phyloP scores from a whole-genome alignment of 805 yeast genomes.

The Saccharomycopsis capsularis region DNA sequence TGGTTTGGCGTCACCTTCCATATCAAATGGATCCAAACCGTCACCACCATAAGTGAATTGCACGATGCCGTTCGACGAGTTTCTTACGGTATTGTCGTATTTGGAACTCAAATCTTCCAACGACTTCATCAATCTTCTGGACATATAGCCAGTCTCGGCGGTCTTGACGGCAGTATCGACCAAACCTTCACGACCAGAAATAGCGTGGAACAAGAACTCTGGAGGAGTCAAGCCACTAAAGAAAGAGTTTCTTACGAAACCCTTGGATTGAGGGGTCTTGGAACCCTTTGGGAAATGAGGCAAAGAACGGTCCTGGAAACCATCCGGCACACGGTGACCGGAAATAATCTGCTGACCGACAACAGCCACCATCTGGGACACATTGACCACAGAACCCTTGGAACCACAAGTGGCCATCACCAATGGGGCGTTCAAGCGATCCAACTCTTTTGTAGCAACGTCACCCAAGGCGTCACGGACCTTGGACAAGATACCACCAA shows the following conservation, averaged over 20 bases:
- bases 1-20: constrained; percentile 98
- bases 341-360: constrained; percentile 98
- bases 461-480: constrained; percentile 99
- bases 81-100: constrained; percentile 91
- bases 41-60: constrained; percentile 99
- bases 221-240: constrained; percentile 93
- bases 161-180: constrained; percentile 99
- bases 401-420: constrained; percentile 99
- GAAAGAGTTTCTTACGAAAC: constrained; percentile 94
- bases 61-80: constrained; percentile 92
- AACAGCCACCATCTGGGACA: constrained; percentile 99
- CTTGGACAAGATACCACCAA: constrained; percentile 91
- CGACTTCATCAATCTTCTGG: constrained; percentile 96
- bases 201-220: constrained; percentile 95
- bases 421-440: constrained; percentile 86
- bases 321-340: constrained; percentile 99
- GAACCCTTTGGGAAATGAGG: constrained; percentile 96
- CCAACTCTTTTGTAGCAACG: constrained; percentile 89
- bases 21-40: constrained; percentile 94
- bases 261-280: constrained; percentile 95
- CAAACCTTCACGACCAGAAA: constrained; percentile 98
- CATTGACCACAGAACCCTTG: constrained; percentile 95
- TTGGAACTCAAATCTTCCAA: constrained; percentile 90
- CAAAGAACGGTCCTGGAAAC: constrained; percentile 97
- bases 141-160: constrained; percentile 98